A percentile compares a stretch with the other conserved stretches of the same genome.
phyloP scores from a whole-genome alignment of 23 red algal species.

The Pyropia haitanensis region DNA sequence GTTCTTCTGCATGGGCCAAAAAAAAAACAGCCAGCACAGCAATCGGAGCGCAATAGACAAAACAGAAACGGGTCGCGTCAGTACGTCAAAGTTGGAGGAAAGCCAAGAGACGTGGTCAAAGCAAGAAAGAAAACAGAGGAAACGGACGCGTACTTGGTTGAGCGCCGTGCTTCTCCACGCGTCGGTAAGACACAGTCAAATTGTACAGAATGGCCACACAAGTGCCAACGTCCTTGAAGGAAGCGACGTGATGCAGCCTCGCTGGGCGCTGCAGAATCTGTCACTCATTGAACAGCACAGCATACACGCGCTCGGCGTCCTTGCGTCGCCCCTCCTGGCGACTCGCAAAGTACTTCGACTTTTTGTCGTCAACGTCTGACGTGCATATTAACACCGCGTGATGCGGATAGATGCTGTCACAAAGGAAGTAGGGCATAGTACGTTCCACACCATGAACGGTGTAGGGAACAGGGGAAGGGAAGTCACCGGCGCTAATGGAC shows the following conservation, averaged over 20 bases:
- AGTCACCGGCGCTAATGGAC: constrained; percentile 1
- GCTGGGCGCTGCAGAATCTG: background rate
- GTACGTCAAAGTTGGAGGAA: too few relatives aligned
- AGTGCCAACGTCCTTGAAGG: background rate
- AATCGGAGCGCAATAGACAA: too few relatives aligned
- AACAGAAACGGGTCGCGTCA: too few relatives aligned
- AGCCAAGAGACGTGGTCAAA: too few relatives aligned
- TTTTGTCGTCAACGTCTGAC: too few relatives aligned
- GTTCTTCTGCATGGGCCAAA: too few relatives aligned
- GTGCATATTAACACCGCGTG: background rate
- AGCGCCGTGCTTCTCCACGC: too few relatives aligned
- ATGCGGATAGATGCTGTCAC: constrained; percentile 7
- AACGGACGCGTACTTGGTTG: too few relatives aligned
- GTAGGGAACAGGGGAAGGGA: background rate
- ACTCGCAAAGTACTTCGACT: too few relatives aligned
- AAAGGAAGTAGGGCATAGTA: constrained; percentile 10
- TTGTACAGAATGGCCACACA: constrained; percentile 5
- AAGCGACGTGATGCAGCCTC: background rate
- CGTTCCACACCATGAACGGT: background rate
- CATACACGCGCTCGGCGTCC: background rate
- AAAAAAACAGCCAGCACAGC: too few relatives aligned
- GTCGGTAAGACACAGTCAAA: background rate
- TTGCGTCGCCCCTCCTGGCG: background rate
- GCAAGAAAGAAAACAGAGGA: too few relatives aligned
- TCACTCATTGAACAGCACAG: background rate